Evolutionary conservation across 495 filamentous ascomycete genomes (phyloP).

Genomic region (Penicillium silybi): DNA sequence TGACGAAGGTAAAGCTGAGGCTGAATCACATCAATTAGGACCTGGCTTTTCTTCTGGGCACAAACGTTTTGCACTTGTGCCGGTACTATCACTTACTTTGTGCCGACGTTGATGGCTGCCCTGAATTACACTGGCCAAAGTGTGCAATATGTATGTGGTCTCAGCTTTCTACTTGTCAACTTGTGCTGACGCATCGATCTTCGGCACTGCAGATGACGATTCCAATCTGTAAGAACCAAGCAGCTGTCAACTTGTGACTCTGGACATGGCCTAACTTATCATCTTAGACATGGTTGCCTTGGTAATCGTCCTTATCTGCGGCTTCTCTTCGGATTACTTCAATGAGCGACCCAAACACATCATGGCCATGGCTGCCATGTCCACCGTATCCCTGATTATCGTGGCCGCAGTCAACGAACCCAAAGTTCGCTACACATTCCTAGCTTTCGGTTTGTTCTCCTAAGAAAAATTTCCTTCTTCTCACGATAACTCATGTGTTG

Average conservation of each 20-base stretch:
- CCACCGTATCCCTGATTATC: slow-evolving; percentile 4
- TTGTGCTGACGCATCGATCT: background rate
- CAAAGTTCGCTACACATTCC: slow-evolving; percentile 4
- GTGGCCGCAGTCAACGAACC: slow-evolving; percentile 1
- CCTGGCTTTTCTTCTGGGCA: slow-evolving; percentile 5
- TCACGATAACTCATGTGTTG: background rate
- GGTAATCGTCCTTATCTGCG: slow-evolving; percentile 5
- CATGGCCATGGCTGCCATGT: slow-evolving; percentile 6
- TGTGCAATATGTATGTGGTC: slow-evolving; percentile 4
- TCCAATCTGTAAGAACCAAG: slow-evolving; percentile 4
- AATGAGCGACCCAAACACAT: slow-evolving; percentile 7
- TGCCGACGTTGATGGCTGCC: slow-evolving; percentile 4
- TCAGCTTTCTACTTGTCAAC: background rate
- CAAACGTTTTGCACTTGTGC: slow-evolving; percentile 5
- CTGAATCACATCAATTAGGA: background rate
- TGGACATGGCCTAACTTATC: background rate
- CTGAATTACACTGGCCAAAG: slow-evolving; percentile 3
- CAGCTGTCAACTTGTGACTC: background rate
- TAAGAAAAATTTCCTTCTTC: background rate
- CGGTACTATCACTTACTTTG: slow-evolving; percentile 6
- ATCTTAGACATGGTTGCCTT: slow-evolving; percentile 3
- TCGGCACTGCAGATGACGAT: slow-evolving; percentile 4
- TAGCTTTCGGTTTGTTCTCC: slow-evolving; percentile 3
- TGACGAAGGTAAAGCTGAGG: background rate
- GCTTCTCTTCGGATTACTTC: slow-evolving; percentile 4